Percentiles rank a stretch among this genome's conserved stretches.
Conservation (phyloP, 2,329 filamentous ascomycete genomes). For the Exophiala bonariae region DNA sequence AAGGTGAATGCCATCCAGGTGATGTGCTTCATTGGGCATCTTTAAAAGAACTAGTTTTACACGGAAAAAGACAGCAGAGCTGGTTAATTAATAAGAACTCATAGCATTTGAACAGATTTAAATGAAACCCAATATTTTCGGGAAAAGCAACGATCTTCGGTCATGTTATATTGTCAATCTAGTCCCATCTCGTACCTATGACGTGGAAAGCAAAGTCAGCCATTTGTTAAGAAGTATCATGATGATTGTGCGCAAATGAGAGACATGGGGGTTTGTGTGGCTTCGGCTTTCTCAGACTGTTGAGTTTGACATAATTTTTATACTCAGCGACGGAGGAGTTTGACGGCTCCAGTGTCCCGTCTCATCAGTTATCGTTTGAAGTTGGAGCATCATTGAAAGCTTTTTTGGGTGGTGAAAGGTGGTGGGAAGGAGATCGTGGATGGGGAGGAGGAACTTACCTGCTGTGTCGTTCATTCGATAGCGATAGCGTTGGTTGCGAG, state of each 20-base stretch:
- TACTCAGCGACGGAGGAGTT: constrained; percentile 25
- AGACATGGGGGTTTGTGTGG: background rate
- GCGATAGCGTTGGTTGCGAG: too few relatives aligned
- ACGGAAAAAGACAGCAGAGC: constrained; percentile 6
- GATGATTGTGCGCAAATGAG: background rate
- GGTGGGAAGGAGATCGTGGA: background rate
- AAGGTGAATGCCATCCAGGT: constrained; percentile 19
- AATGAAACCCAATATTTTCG: too few relatives aligned
- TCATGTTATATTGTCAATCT: too few relatives aligned
- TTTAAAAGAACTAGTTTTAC: background rate
- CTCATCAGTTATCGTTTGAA: constrained; percentile 25
- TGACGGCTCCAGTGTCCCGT: constrained; percentile 20
- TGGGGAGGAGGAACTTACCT: background rate
- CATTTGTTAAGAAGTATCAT: too few relatives aligned
- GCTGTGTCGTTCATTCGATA: background rate
- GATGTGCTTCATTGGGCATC: constrained; percentile 18
- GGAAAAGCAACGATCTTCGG: too few relatives aligned
- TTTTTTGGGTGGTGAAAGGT: background rate
- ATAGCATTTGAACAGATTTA: background rate
- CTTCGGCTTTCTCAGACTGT: constrained; percentile 20
- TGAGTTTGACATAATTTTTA: constrained; percentile 26
- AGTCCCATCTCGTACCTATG: too few relatives aligned
- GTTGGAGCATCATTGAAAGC: background rate
- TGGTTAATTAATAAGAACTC: constrained; percentile 8
- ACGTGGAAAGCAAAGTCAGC: too few relatives aligned